Conservation (phyloP, 805 yeast species). For the Yarrowia porcina region DNA sequence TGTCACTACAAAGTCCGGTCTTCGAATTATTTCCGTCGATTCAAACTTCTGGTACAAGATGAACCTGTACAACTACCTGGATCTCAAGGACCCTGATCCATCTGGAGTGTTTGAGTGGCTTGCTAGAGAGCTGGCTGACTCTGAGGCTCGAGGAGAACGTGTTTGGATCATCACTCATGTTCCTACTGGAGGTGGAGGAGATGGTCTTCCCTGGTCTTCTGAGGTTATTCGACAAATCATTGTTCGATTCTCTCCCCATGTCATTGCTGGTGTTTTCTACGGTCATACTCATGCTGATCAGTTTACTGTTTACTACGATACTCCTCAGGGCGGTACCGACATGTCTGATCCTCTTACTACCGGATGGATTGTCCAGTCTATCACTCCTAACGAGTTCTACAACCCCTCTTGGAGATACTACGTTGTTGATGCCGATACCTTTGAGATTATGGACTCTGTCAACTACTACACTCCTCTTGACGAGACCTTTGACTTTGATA, state of each 20-base stretch:
- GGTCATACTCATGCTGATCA: constrained; percentile 73
- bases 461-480: constrained; percentile 59
- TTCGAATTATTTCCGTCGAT: constrained; percentile 60
- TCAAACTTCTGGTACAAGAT: constrained; percentile 65
- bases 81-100: constrained; percentile 50
- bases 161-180: constrained; percentile 73
- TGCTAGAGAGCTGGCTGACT: constrained; percentile 55
- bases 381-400: constrained; percentile 56
- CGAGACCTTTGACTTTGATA: constrained; percentile 42
- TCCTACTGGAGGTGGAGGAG: constrained; percentile 49
- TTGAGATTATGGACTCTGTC: constrained; percentile 56
- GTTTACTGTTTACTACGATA: constrained; percentile 55
- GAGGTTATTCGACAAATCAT: constrained; percentile 54
- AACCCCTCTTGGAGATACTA: constrained; percentile 76
- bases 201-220: constrained; percentile 60
- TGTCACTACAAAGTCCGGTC: constrained; percentile 51
- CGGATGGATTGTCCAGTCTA: constrained; percentile 65
- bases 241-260: constrained; percentile 64
- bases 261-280: constrained; percentile 64
- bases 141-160: constrained; percentile 55
- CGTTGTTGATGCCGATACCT: constrained; percentile 59
- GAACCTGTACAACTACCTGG: constrained; percentile 55
- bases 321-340: constrained; percentile 42
- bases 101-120: constrained; percentile 63
- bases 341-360: constrained; percentile 46